phyloP scores from a whole-genome alignment of 2,329 filamentous ascomycete genomes.

The Blastomyces gilchristii region DNA sequence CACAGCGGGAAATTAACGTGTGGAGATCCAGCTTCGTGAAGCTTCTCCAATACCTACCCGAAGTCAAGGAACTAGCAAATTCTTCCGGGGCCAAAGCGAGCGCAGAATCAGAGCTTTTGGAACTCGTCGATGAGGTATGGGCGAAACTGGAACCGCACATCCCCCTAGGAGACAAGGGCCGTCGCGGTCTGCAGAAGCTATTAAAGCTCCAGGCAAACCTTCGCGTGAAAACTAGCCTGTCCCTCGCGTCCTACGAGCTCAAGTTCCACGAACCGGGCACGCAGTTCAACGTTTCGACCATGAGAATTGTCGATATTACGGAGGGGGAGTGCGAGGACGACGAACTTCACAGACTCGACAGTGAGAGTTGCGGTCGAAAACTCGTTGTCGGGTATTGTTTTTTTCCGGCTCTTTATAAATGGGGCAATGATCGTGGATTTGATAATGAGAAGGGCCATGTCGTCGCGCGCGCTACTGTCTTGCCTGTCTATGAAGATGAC shows the following conservation, averaged over 20 bases:
- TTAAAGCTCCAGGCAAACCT: slow-evolving; percentile 5
- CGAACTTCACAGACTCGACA: background rate
- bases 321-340: slow-evolving; percentile 6
- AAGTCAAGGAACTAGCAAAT: background rate
- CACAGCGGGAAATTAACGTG: slow-evolving; percentile 1
- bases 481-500: slow-evolving; percentile 5
- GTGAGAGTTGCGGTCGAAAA: background rate
- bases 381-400: slow-evolving; percentile 6
- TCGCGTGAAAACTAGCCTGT: slow-evolving; percentile 3
- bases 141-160: background rate
- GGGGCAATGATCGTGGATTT: slow-evolving; percentile 7
- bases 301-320: slow-evolving; percentile 7
- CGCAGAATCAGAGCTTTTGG: background rate
- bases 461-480: slow-evolving; percentile 2
- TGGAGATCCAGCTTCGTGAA: slow-evolving; percentile 5
- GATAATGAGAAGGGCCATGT: slow-evolving; percentile 2
- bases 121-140: slow-evolving; percentile 6
- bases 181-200: slow-evolving; percentile 1
- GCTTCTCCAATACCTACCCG: slow-evolving; percentile 3
- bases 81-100: background rate
- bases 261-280: background rate
- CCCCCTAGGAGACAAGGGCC: slow-evolving; percentile 1
- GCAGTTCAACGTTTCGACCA: slow-evolving; percentile 1
- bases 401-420: slow-evolving; percentile 6
- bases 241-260: slow-evolving; percentile 1